Evolutionary conservation across 176 grass and related monocot genomes (phyloP), one percentile per base, ranked within the genome.

Genomic region (Alopecurus myosuroides): DNA sequence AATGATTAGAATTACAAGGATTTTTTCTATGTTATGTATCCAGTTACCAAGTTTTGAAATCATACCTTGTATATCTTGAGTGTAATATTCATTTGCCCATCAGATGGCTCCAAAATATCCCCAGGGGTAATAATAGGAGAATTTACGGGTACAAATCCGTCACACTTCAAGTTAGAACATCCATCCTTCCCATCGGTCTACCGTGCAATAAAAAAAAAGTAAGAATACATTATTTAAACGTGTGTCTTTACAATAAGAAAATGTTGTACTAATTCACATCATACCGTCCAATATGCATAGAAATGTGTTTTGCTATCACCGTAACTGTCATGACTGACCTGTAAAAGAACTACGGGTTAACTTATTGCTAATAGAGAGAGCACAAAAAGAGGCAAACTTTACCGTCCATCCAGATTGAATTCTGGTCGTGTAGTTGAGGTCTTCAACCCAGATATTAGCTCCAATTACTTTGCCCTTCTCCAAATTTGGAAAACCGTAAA

Each of bases 31-130:
- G n/a, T n/a, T n/a, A 22, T 55, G n/a, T 57, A 2, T 55, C 8
- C 23, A 55, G 15, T 55, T n/a, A 55, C 52, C 22, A n/a, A 9
- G 22, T 55, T 55, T 55, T 55, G 52, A n/a, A 23, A 70, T 41
- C 20, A n/a, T 36, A 68, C 80, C 80, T 82, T 82, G 37, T 36
- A 81, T 50, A 81, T 81, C 44, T 67, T 81, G 9, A 81, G 2
- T 15, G 78, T 50, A 14, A 81, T 81, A n/a, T 65, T 80, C n/a
- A 7, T 0, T 30, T 80, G 41, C 0, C 42, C 78, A 15, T 23
- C 50, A 9, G 6, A 3, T 49, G 19, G 41, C 11, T 51, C 42
- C 35, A 81, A 50, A 7, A 0, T 11, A 51, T 81, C 78, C 2
- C 78, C 41, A 23, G 60, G 78, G 5, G 26, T 67, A 36, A 81